These are phyloP conservation scores for Coffea canephora DNA, from an alignment of 257 asterid species.

Conservation along the genomic window DNA sequence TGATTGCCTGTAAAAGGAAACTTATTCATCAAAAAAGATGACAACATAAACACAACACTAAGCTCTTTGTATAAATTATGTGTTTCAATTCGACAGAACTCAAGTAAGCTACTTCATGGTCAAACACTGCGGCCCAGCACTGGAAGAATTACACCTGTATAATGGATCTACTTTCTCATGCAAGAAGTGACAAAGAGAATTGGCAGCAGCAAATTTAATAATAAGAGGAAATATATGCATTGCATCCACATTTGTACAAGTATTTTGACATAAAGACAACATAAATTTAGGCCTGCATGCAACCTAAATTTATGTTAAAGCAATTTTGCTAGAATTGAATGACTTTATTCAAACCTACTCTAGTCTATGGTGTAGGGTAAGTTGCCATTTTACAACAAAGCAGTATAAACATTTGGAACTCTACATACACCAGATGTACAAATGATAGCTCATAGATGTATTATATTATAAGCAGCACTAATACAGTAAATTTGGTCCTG, in stretches of 20 bases:
- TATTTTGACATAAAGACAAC: background rate
- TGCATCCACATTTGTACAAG: background rate
- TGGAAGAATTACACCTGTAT: background rate
- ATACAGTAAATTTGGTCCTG: background rate
- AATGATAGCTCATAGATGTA: background rate
- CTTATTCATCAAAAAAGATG: constrained; percentile 10
- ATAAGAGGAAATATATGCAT: background rate
- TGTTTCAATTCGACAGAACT: background rate
- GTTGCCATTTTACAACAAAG: background rate
- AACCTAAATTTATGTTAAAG: background rate
- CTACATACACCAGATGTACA: background rate
- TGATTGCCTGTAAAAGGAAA: constrained; percentile 61
- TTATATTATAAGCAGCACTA: background rate
- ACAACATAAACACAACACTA: background rate
- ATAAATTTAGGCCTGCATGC: background rate
- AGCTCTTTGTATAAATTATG: background rate
- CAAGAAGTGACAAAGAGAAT: background rate
- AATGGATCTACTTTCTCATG: background rate
- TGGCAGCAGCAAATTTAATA: background rate
- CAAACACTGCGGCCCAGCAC: background rate
- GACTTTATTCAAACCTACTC: background rate
- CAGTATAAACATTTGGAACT: too few species aligned
- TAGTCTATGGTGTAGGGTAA: background rate
- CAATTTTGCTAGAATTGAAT: background rate
- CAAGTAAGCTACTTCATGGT: background rate